phyloP scores from a whole-genome alignment of 148 eudicot species.

The Camellia sinensis region DNA sequence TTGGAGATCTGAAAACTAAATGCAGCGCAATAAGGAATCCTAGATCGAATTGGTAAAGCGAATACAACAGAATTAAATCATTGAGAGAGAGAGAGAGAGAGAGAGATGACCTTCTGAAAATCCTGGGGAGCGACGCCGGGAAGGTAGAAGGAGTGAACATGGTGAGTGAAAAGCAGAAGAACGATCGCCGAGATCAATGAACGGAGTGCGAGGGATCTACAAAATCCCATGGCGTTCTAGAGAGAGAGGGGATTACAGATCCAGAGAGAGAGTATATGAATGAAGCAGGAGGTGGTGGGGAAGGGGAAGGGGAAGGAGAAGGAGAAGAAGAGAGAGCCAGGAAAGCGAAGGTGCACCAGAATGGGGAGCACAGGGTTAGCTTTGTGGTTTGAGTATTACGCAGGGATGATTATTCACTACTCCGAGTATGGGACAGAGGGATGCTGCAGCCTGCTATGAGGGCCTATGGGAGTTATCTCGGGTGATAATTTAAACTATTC shows the following conservation, averaged over 20 bases:
- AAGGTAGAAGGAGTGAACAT: constrained; percentile 15
- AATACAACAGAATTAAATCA: neutral
- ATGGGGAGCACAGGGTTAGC: too few relatives aligned
- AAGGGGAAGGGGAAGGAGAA: too few relatives aligned
- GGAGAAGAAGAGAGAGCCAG: neutral
- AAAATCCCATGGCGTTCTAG: constrained; percentile 6
- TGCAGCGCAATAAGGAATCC: neutral
- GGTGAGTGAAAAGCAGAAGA: neutral
- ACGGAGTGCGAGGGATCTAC: neutral
- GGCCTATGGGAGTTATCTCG: too few relatives aligned
- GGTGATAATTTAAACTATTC: too few relatives aligned
- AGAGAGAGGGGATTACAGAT: constrained; percentile 3
- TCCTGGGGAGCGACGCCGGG: constrained; percentile 22
- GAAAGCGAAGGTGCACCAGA: neutral
- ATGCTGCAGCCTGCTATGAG: too few relatives aligned
- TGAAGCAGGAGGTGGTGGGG: too few relatives aligned
- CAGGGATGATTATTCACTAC: too few relatives aligned
- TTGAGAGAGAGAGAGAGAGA: neutral
- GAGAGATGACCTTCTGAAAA: constrained; percentile 9
- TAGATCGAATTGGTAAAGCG: neutral
- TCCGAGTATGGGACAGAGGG: too few relatives aligned
- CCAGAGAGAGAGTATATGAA: neutral
- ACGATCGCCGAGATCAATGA: neutral
- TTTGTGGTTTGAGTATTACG: too few relatives aligned
- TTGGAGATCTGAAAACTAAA: neutral